These are phyloP conservation scores for Plasmopara muralis DNA, from an alignment of 352 stramenopile species.

Conservation along the genomic window DNA sequence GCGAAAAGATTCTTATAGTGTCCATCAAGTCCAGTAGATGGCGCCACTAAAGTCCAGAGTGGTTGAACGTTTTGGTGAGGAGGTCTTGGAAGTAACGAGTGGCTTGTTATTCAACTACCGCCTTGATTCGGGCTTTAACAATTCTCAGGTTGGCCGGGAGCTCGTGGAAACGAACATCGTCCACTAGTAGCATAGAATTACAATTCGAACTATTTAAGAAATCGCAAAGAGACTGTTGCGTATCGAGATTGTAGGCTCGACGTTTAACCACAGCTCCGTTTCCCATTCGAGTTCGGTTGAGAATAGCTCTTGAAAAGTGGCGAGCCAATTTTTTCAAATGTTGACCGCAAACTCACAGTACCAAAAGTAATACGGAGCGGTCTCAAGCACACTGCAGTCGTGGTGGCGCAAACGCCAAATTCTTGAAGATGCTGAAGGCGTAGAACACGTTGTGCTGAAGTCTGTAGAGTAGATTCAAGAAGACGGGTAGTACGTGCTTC, in stretches of 20 bases:
- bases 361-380: neutral
- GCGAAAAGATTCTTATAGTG: too few species aligned
- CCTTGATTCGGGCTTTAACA: too few species aligned
- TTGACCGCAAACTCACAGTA: neutral
- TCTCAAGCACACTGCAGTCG: neutral
- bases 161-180: too few species aligned
- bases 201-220: neutral
- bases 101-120: too few species aligned
- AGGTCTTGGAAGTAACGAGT: slow-evolving; percentile 1
- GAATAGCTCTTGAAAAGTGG: too few species aligned
- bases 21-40: too few species aligned
- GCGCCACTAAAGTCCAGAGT: too few species aligned
- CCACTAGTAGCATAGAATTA: neutral
- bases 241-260: too few species aligned
- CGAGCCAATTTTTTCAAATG: too few species aligned
- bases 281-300: neutral
- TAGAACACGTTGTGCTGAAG: neutral
- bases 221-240: neutral
- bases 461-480: neutral
- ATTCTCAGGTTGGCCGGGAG: too few species aligned
- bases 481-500: neutral
- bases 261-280: too few species aligned
- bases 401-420: neutral
- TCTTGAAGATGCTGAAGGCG: neutral
- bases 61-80: neutral